Conservation (phyloP, 768 basidiomycete genomes). For the Boletus pseudo-olivaceus region DNA sequence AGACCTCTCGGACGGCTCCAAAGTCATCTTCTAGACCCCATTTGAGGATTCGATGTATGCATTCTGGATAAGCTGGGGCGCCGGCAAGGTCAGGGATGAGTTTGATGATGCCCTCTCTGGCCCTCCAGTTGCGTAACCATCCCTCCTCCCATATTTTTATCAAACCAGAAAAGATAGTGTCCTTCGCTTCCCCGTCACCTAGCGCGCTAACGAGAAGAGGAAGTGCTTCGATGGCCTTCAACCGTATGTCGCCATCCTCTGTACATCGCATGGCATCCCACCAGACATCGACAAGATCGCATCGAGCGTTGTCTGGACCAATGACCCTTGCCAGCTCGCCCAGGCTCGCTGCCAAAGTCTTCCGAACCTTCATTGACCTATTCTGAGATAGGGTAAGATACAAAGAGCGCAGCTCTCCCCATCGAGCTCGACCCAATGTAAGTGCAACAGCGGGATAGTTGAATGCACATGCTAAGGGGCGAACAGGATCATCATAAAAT, state of each 20-base stretch:
- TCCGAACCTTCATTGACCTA: slow-evolving; percentile 59
- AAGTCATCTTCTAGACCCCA: slow-evolving; percentile 71
- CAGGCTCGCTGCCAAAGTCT: slow-evolving; percentile 81
- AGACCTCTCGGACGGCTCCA: slow-evolving; percentile 81
- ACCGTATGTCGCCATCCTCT: slow-evolving; percentile 65
- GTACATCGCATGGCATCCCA: slow-evolving; percentile 51
- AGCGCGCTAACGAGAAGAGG: slow-evolving; percentile 55
- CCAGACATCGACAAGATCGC: slow-evolving; percentile 74
- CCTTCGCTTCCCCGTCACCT: slow-evolving; percentile 42
- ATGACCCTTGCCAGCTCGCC: slow-evolving; percentile 89
- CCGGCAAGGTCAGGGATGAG: slow-evolving; percentile 51
- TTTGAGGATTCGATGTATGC: slow-evolving; percentile 52
- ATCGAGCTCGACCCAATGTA: slow-evolving; percentile 72
- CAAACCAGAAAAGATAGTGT: slow-evolving; percentile 43
- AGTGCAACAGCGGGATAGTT: slow-evolving; percentile 90
- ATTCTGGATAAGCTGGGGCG: slow-evolving; percentile 40
- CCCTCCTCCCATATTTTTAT: slow-evolving; percentile 55
- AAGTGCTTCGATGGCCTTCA: slow-evolving; percentile 67
- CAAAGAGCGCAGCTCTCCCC: slow-evolving; percentile 65
- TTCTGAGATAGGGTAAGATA: slow-evolving; percentile 68
- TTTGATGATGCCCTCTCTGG: slow-evolving; percentile 66
- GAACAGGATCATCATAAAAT: slow-evolving; percentile 62
- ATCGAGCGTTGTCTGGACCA: slow-evolving; percentile 60
- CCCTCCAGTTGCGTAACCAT: slow-evolving; percentile 71
- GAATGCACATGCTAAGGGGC: slow-evolving; percentile 78